A percentile compares a stretch with the other conserved stretches of the same genome.
These are phyloP conservation scores for Plasmodium gonderi DNA, from an alignment of 169 alveolate species.

Conservation along the genomic window DNA sequence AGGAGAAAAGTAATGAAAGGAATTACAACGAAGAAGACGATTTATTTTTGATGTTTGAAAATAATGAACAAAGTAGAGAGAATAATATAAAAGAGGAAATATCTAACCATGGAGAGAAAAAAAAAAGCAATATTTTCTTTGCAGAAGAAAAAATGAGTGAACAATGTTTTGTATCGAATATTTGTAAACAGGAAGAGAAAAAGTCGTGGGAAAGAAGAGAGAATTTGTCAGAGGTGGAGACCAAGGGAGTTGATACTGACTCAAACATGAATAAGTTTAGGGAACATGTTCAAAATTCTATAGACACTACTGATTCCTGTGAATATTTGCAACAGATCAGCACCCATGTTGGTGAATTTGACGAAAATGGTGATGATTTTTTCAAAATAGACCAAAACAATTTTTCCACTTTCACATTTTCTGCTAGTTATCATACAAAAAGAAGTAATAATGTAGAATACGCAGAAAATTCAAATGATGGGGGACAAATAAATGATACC, in stretches of 20 bases:
- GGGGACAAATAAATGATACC: neutral
- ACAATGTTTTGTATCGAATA: neutral
- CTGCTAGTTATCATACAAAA: slow-evolving; percentile 2
- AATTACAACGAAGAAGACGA: slow-evolving; percentile 12
- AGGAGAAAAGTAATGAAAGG: slow-evolving; percentile 1
- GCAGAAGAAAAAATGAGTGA: neutral
- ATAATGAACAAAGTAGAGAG: neutral
- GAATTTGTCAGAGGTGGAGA: neutral
- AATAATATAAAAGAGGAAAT: neutral
- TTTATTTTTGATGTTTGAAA: slow-evolving; percentile 26
- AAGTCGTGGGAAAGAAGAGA: neutral
- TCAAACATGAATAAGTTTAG: neutral
- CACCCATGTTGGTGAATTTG: neutral
- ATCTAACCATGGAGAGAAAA: neutral
- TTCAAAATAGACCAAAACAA: slow-evolving; percentile 54
- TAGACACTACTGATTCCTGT: neutral
- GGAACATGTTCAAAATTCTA: neutral
- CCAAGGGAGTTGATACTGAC: neutral
- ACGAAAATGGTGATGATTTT: slow-evolving; percentile 25
- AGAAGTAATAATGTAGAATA: neutral
- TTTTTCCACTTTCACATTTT: slow-evolving; percentile 33
- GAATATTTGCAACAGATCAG: neutral
- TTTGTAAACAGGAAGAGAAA: neutral
- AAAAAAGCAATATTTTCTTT: neutral
- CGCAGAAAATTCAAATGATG: neutral